phyloP scores from a whole-genome alignment of 495 filamentous ascomycete genomes.

The Penicillium maclennaniae region DNA sequence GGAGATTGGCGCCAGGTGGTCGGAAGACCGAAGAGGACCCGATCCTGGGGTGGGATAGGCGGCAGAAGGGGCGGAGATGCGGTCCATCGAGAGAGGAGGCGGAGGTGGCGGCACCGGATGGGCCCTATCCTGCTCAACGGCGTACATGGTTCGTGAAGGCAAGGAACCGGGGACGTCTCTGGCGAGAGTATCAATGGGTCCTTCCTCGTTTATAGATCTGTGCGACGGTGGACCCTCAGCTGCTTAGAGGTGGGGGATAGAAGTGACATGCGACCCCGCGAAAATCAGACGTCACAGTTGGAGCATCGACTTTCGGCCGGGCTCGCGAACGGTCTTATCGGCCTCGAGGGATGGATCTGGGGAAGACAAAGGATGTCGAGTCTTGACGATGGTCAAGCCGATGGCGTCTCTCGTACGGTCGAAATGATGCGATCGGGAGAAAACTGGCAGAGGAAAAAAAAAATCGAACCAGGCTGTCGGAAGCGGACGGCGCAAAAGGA shows the following conservation, averaged over 20 bases:
- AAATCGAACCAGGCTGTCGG: not conserved
- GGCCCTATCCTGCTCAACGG: conserved; percentile 40
- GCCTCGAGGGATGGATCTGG: not conserved
- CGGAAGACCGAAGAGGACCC: conserved; percentile 29
- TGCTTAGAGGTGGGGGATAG: conserved; percentile 8
- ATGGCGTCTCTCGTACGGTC: not conserved
- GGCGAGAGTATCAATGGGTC: conserved; percentile 12
- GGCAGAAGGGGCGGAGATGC: conserved; percentile 40
- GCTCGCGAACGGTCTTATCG: conserved; percentile 8
- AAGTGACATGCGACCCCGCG: conserved; percentile 28
- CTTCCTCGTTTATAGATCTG: conserved; percentile 14
- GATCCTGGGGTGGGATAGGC: conserved; percentile 41
- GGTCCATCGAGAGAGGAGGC: conserved; percentile 47
- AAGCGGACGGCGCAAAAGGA: not conserved
- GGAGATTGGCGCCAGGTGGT: conserved; percentile 37
- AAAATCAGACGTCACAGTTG: conserved; percentile 32
- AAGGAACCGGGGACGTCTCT: conserved; percentile 25
- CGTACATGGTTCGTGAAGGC: conserved; percentile 38
- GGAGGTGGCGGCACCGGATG: conserved; percentile 38
- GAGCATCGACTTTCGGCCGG: conserved; percentile 28
- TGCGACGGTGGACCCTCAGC: conserved; percentile 5
- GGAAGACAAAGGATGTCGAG: not conserved
- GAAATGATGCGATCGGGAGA: conserved; percentile 3
- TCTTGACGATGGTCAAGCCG: not conserved
- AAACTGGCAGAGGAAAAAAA: not conserved